These are phyloP conservation scores for Nigrospora sphaerica DNA, from an alignment of 2,329 filamentous ascomycete species.

Conservation along the genomic window DNA sequence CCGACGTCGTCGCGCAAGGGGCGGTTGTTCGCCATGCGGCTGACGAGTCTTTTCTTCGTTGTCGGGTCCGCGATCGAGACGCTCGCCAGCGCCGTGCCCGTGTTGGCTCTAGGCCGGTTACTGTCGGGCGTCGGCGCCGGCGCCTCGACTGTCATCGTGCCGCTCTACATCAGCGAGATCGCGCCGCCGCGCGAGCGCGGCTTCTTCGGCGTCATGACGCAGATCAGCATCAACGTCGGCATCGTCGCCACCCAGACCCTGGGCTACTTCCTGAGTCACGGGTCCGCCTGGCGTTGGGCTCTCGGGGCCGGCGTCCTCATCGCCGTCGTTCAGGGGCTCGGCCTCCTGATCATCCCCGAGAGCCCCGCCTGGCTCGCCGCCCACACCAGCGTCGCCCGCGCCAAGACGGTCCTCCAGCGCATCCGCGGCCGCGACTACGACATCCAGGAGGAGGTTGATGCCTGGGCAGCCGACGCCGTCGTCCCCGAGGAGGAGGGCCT, in stretches of 20 bases:
- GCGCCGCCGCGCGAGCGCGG: conserved; percentile 68
- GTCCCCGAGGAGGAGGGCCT: conserved; percentile 63
- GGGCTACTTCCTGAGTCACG: conserved; percentile 81
- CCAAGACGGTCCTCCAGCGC: conserved; percentile 61
- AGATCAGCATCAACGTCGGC: conserved; percentile 88
- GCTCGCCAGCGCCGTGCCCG: conserved; percentile 56
- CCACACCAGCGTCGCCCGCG: conserved; percentile 52
- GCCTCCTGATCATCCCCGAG: conserved; percentile 73
- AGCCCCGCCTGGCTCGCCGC: conserved; percentile 82
- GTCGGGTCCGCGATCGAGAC: conserved; percentile 72
- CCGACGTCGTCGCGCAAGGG: conserved; percentile 73
- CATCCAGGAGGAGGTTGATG: conserved; percentile 65
- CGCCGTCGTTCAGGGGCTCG: conserved; percentile 58
- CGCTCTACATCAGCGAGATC: conserved; percentile 90
- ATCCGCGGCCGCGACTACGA: conserved; percentile 65
- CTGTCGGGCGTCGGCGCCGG: conserved; percentile 80
- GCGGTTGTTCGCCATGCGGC: conserved; percentile 66
- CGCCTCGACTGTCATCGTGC: conserved; percentile 84
- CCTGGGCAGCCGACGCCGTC: conserved; percentile 43
- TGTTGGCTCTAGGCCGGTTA: conserved; percentile 68
- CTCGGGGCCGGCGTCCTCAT: conserved; percentile 66
- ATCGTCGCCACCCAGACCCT: conserved; percentile 78
- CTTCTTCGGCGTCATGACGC: conserved; percentile 78
- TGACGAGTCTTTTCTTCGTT: conserved; percentile 71
- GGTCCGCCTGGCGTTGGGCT: conserved; percentile 75